phyloP scores from a whole-genome alignment of 2,329 filamentous ascomycete genomes.

The Dendrostoma leiphaemia region DNA sequence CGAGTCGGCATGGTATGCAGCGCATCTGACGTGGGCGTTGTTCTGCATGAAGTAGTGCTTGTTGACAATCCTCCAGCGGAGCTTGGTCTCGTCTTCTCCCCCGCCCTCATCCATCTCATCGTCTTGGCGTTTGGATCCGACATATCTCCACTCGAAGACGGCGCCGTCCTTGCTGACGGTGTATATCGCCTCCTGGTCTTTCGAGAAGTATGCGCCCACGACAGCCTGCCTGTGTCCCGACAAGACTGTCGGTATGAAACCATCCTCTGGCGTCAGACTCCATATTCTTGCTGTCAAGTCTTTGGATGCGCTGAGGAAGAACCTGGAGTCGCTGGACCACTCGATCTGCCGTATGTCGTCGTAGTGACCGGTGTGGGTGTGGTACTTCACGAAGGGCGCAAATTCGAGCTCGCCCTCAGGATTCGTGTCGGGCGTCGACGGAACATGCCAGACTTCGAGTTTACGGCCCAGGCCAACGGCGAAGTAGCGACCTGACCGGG shows the following conservation, averaged over 20 bases:
- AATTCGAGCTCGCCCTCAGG: slow-evolving; percentile 85
- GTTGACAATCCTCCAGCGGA: slow-evolving; percentile 88
- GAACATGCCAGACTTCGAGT: slow-evolving; percentile 95
- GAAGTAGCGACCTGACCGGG: slow-evolving; percentile 87
- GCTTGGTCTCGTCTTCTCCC: slow-evolving; percentile 60
- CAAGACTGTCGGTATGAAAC: slow-evolving; percentile 84
- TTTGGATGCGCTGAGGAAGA: slow-evolving; percentile 89
- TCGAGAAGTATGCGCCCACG: slow-evolving; percentile 94
- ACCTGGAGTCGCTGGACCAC: slow-evolving; percentile 95
- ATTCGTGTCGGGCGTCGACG: slow-evolving; percentile 79
- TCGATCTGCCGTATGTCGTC: slow-evolving; percentile 83
- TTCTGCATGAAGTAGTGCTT: slow-evolving; percentile 93
- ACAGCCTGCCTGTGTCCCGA: slow-evolving; percentile 89
- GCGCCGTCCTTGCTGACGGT: slow-evolving; percentile 98
- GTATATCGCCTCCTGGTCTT: slow-evolving; percentile 92
- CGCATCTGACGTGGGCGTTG: slow-evolving; percentile 81
- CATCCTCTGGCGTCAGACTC: slow-evolving; percentile 84
- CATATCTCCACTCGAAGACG: slow-evolving; percentile 89
- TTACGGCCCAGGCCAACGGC: slow-evolving; percentile 83
- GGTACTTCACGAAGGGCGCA: slow-evolving; percentile 87
- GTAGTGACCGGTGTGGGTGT: slow-evolving; percentile 84
- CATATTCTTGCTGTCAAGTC: slow-evolving; percentile 93
- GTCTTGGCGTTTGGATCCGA: slow-evolving; percentile 57
- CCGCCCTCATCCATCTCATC: slow-evolving; percentile 60
- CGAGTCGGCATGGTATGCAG: slow-evolving; percentile 81